A percentile compares a stretch with the other conserved stretches of the same genome.
Conservation (phyloP, 306 rosid genomes). For the Cucumis cinereus region DNA sequence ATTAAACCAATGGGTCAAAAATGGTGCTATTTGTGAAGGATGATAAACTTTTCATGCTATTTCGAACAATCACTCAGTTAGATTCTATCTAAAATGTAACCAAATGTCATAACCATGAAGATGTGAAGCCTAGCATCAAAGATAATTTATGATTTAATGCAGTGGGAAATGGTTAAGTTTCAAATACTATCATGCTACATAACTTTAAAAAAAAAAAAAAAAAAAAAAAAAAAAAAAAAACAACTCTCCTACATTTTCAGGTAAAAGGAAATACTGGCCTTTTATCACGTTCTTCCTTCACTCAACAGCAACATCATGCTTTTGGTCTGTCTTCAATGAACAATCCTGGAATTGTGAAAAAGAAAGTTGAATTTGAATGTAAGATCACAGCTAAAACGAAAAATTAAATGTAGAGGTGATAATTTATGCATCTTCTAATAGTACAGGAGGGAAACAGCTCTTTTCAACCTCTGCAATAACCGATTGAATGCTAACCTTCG, state of each 20-base stretch:
- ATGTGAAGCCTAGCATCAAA: neutral
- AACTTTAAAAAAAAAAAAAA: neutral
- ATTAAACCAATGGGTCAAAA: too few species aligned
- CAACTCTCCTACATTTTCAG: neutral
- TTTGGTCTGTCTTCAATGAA: neutral
- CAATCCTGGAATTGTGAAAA: neutral
- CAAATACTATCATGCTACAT: neutral
- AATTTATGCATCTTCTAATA: neutral
- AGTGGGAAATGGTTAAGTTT: neutral
- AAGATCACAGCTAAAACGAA: neutral
- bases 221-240: neutral
- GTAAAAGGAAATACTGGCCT: neutral
- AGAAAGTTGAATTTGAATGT: neutral
- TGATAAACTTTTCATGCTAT: too few species aligned
- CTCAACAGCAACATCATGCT: neutral
- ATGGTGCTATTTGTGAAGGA: too few species aligned
- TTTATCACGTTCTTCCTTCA: neutral
- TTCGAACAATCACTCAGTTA: neutral
- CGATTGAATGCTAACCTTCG: constrained; percentile 28
- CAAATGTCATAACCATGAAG: neutral
- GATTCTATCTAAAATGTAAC: neutral
- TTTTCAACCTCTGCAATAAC: neutral
- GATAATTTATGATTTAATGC: neutral
- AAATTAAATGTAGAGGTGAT: neutral
- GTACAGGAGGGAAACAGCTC: neutral